Evolutionary conservation across 164 flowering plant genomes (phyloP), one percentile per base, ranked within the genome.

Genomic region (Euptelea pleiosperma): DNA sequence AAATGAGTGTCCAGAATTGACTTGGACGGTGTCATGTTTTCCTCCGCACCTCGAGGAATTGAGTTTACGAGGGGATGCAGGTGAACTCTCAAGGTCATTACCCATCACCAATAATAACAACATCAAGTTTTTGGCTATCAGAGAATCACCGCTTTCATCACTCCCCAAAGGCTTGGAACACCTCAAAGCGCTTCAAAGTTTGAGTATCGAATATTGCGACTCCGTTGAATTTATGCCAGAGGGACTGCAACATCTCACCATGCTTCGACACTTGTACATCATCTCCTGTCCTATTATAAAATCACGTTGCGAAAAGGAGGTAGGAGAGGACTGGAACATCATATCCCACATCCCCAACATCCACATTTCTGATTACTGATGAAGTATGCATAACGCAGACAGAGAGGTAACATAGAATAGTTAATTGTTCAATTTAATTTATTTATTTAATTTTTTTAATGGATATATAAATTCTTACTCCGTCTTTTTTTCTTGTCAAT

Each of bases 151-250:
- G 10, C n/a, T 21, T 40, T 52, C 40, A 52, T 52, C 56, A 6
- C 41, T 52, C 40, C 41, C 41, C 8, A 33, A 34, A 8, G 56
- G 56, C 10, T 18, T 31, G 39, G 56, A 40, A 19, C 26, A 31
- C n/a, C 56, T 52, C 11, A 8, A 31, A 19, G 18, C 39, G 34
- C 56, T 52, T 40, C 22, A 52, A 21, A 33, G 11, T 31, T 26
- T 52, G 11, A 3, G 19, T 0, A 31, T 52, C 24, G 3, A n/a
- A n/a, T n/a, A n/a, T n/a, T n/a, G n/a, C n/a, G 0, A 3, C 0
- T 0, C 5, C 19, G 22, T 16, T 0, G 3, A 0, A 1, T 34
- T 24, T 52, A 21, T 52, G 12, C 56, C 56, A 12, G 1, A 52
- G 1, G 56, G 19, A 25, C 4, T 52, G 56, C 11, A 19, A 18